These are phyloP conservation scores for Diaporthe helianthi DNA, from an alignment of 2,329 filamentous ascomycete species.

Conservation along the genomic window DNA sequence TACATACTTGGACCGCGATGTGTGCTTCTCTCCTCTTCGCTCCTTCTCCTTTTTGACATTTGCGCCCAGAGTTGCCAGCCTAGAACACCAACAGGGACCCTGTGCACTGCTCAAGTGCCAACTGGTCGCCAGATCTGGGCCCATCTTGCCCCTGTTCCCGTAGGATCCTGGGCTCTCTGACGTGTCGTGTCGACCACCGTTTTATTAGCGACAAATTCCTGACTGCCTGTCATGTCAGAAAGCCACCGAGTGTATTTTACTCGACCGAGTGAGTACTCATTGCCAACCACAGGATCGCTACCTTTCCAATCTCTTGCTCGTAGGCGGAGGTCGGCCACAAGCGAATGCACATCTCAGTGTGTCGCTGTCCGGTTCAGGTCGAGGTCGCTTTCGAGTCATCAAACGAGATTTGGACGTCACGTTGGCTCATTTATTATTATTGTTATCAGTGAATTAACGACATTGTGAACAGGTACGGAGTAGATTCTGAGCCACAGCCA, in stretches of 20 bases:
- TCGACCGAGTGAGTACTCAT: too few relatives aligned
- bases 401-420: not conserved
- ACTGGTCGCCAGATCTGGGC: not conserved
- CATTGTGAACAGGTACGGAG: too few relatives aligned
- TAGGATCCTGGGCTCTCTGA: not conserved
- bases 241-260: not conserved
- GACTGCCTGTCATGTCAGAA: not conserved
- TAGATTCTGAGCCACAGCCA: too few relatives aligned
- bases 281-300: not conserved
- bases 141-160: not conserved
- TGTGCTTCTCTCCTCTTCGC: not conserved
- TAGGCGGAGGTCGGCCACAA: not conserved
- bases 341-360: not conserved
- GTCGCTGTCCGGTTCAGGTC: not conserved
- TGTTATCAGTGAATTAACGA: too few relatives aligned
- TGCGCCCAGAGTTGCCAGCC: too few relatives aligned
- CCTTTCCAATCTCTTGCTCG: not conserved
- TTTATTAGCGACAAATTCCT: too few relatives aligned
- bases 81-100: not conserved
- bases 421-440: too few relatives aligned
- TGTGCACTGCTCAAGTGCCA: not conserved
- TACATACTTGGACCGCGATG: not conserved
- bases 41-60: not conserved
- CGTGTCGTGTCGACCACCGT: conserved; percentile 23
- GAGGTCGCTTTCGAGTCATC: not conserved